A percentile compares a stretch with the other conserved stretches of the same genome.
phyloP scores from a whole-genome alignment of 2,329 filamentous ascomycete species.

The Penicillium sp. region DNA sequence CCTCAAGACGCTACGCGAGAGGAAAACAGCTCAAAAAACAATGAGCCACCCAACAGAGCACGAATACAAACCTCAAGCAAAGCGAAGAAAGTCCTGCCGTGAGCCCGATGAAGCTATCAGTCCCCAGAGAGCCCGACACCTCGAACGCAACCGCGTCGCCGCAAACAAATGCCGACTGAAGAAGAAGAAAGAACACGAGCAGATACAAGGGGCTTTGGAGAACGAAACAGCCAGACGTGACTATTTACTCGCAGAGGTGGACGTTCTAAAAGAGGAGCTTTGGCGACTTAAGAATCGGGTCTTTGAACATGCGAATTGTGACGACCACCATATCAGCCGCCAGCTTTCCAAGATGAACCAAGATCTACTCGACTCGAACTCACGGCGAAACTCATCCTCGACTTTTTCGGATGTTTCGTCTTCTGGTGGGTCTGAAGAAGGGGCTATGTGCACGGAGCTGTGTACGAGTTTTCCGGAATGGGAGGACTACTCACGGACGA shows the following conservation, averaged over 20 bases:
- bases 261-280: neutral
- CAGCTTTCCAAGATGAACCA: conserved; percentile 3
- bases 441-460: neutral
- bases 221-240: neutral
- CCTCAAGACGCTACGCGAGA: neutral
- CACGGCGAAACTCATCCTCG: neutral
- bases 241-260: neutral
- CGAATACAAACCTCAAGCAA: neutral
- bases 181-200: conserved; percentile 5
- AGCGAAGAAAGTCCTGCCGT: neutral
- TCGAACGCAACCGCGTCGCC: conserved; percentile 13
- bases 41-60: neutral
- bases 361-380: neutral
- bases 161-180: conserved; percentile 9
- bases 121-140: conserved; percentile 3
- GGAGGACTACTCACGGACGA: neutral
- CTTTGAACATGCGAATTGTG: conserved; percentile 9
- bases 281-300: conserved; percentile 9
- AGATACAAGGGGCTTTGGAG: neutral
- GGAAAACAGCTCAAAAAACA: neutral
- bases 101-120: neutral
- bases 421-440: neutral
- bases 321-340: conserved; percentile 3
- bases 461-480: neutral
- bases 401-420: neutral